Base-by-base conservation (phyloP, 495 filamentous ascomycete species). In the Aspergillus diversus region DNA sequence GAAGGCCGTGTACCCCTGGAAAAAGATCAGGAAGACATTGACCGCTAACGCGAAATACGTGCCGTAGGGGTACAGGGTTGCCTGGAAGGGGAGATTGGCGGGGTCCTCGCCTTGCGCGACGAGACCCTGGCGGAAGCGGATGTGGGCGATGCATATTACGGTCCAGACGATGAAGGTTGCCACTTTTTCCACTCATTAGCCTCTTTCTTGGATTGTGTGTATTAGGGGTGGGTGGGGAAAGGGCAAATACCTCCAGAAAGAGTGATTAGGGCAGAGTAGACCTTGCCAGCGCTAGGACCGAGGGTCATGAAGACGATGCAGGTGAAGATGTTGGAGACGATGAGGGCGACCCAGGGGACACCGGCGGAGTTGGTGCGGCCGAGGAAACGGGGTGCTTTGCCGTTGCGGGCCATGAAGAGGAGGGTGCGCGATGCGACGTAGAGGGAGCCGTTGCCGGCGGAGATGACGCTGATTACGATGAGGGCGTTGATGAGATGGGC, bases 401-500 rank as follows among this genome's bases (percentile, higher is more conserved):
- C 74, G 57, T 80, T 82, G 52, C 87, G 83, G 3, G 85, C 85
- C 83, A 91, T 87, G 75, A 80, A 90, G 32, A 89, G 76, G 12
- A 92, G 63, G 0, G 87, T 89, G 47, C 89, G 81, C 11, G 85
- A 88, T 12, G 81, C 82, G 57, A 90, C 86, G 66, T 91, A 91
- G 34, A 91, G 80, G 2, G 86, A 89, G 33, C 83, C 84, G 73
- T 90, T 91, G 33, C 86, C 83, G 17, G 89, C 88, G n/a, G 84
- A 88, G 33, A 90, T 78, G 57, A 87, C 86, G 33, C 89, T 88
- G 56, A 90, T 77, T 32, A 91, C 80, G 69, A 91, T 90, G 59
- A 91, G 81, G 34, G 83, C 87, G 66, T 91, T 91, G 81, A 91
- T 88, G 5, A 91, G 77, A 62, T 89, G 83, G 11, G 85, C 84